phyloP scores from a whole-genome alignment of 2,329 filamentous ascomycete genomes.

The Neonectria faginata region DNA sequence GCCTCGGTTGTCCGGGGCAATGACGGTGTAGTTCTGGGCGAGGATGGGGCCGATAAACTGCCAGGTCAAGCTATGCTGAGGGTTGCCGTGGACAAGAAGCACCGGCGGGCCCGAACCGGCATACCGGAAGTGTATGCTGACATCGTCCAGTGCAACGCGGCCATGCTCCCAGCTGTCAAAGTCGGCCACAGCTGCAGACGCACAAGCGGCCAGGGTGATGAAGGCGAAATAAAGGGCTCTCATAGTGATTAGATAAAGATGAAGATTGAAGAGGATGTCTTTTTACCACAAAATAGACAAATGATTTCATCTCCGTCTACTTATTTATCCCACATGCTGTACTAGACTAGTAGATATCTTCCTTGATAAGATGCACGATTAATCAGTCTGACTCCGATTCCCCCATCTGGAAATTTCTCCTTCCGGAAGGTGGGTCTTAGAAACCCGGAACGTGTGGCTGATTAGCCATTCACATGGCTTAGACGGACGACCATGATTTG shows the following conservation, averaged over 20 bases:
- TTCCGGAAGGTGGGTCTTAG: too few species aligned
- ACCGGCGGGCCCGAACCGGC: conserved; percentile 54
- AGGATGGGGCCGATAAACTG: conserved; percentile 54
- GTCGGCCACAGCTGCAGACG: conserved; percentile 41
- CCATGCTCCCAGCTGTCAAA: conserved; percentile 54
- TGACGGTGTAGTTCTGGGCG: conserved; percentile 57
- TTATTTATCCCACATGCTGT: too few species aligned
- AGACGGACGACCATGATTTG: too few species aligned
- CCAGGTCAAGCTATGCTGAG: conserved; percentile 56
- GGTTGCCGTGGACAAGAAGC: conserved; percentile 56
- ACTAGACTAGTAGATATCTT: too few species aligned
- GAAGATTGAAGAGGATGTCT: background rate
- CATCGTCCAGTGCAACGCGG: conserved; percentile 52
- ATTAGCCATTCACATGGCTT: too few species aligned
- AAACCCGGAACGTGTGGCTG: too few species aligned
- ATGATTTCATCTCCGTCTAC: too few species aligned
- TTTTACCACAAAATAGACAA: too few species aligned
- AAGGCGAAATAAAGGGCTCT: conserved; percentile 4
- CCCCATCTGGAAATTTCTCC: too few species aligned
- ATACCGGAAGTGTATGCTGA: conserved; percentile 58
- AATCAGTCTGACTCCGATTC: too few species aligned
- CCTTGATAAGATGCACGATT: too few species aligned
- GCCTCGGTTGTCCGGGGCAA: conserved; percentile 57
- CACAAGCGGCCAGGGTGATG: conserved; percentile 12
- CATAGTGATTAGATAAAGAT: conserved; percentile 11